Evolutionary conservation across 768 basidiomycete genomes (phyloP).

Genomic region (Suillus subalutaceus): DNA sequence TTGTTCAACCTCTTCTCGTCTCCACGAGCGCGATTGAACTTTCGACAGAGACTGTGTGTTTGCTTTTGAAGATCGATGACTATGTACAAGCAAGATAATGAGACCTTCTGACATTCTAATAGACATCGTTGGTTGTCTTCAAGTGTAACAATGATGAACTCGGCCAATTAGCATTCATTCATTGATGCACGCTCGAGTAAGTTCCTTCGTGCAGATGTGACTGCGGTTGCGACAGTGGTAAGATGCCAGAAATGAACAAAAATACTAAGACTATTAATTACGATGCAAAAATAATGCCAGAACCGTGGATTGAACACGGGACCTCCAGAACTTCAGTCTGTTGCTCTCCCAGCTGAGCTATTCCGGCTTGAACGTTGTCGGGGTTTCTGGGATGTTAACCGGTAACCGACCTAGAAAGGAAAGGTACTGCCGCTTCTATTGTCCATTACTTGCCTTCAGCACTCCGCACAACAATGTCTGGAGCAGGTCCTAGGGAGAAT

Average conservation of each 20-base stretch:
- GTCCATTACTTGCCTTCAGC: background rate
- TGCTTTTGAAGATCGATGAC: constrained; percentile 95
- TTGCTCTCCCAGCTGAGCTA: constrained; percentile 80
- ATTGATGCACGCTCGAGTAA: background rate
- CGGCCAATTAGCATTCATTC: background rate
- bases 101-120: background rate
- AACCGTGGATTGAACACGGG: constrained; percentile 81
- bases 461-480: constrained; percentile 67
- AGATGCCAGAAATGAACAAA: background rate
- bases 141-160: background rate
- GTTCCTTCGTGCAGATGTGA: background rate
- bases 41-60: constrained; percentile 95
- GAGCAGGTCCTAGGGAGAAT: constrained; percentile 87
- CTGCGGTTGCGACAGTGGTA: background rate
- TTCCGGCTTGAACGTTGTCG: constrained; percentile 41
- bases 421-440: background rate
- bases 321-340: constrained; percentile 75
- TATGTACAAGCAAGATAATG: constrained; percentile 77
- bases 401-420: background rate
- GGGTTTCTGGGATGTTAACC: background rate
- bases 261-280: too few species aligned
- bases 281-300: constrained; percentile 49
- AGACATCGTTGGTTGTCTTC: constrained; percentile 1
- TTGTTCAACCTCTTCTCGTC: constrained; percentile 93
- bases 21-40: constrained; percentile 95